Evolutionary conservation across 306 rosid species (phyloP), one percentile per base, ranked within the genome.

Genomic region (Ochetophila trinervis): DNA sequence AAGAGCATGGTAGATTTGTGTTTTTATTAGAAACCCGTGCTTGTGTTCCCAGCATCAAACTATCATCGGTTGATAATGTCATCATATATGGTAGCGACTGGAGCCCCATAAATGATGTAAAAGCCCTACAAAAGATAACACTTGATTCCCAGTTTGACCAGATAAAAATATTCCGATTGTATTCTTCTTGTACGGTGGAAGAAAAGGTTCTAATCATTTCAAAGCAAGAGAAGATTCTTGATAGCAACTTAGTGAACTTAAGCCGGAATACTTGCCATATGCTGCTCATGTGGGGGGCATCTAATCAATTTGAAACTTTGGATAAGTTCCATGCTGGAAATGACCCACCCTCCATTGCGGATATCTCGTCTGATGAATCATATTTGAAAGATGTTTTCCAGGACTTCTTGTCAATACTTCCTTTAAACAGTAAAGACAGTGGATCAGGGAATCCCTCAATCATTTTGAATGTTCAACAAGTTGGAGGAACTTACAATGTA

Each of bases 21-120:
- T 86, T 93, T 78, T 73, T 93, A 76, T 67, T 93, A 70, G 99
- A 93, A 65, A 57, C 84, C 52, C 74, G 85, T 81, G 96, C 97
- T 8, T 93, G 97, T 76, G 70, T 21, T 69, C 56, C 81, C 13
- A 86, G 82, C 81, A 78, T 90, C 59, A 90, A 84, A 64, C 74
- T 93, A 70, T 86, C 90, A 11, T 86, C 97, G 5, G 75, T 90
- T 68, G 94, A 90, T 79, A 36, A 69, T 58, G 66, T 86, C 72
- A 80, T 93, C 67, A 86, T 93, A 76, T 90, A 67, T 81, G 88
- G 88, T 62, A 90, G 99, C 78, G 97, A 93, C 67, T 90, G 87
- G 99, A 83, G 77, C 61, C 97, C 96, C 11, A 51, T 83, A 74
- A 87, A 76, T 79, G 96, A 89, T 79, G 68, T 90, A 74, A 88